Conservation (phyloP, 2,329 filamentous ascomycete genomes). For the Cladosporium oxysporum region DNA sequence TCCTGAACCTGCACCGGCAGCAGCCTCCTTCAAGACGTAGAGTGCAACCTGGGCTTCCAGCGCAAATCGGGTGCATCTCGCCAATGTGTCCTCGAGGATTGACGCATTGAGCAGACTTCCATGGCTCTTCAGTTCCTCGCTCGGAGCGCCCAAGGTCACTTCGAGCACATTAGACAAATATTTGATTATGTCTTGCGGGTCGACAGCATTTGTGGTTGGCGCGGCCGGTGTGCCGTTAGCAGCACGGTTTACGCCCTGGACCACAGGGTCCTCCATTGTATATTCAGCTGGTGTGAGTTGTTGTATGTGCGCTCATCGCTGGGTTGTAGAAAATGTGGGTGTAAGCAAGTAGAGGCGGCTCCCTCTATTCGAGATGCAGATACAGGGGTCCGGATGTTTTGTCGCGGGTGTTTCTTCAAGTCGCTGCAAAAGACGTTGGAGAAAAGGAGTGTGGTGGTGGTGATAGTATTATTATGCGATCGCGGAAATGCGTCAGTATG, state of each 20-base stretch:
- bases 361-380: constrained; percentile 6
- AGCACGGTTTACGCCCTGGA: constrained; percentile 38
- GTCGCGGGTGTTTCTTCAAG: background rate
- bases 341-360: background rate
- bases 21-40: constrained; percentile 84
- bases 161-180: constrained; percentile 51
- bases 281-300: background rate
- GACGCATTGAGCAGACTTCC: constrained; percentile 80
- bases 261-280: constrained; percentile 42
- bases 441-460: background rate
- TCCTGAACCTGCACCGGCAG: constrained; percentile 29
- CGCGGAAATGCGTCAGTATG: constrained; percentile 10
- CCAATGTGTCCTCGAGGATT: constrained; percentile 75
- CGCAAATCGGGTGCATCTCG: constrained; percentile 86
- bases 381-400: constrained; percentile 17
- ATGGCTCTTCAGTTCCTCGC: constrained; percentile 74
- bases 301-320: constrained; percentile 6
- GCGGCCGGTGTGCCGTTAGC: constrained; percentile 34
- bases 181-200: constrained; percentile 50
- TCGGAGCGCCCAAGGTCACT: constrained; percentile 53
- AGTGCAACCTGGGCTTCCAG: constrained; percentile 83
- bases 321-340: background rate
- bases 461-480: constrained; percentile 4
- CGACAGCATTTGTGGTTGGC: constrained; percentile 39
- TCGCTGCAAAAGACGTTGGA: background rate